Conservation (phyloP, 352 stramenopile genomes). For the Phytophthora agathidicida region DNA sequence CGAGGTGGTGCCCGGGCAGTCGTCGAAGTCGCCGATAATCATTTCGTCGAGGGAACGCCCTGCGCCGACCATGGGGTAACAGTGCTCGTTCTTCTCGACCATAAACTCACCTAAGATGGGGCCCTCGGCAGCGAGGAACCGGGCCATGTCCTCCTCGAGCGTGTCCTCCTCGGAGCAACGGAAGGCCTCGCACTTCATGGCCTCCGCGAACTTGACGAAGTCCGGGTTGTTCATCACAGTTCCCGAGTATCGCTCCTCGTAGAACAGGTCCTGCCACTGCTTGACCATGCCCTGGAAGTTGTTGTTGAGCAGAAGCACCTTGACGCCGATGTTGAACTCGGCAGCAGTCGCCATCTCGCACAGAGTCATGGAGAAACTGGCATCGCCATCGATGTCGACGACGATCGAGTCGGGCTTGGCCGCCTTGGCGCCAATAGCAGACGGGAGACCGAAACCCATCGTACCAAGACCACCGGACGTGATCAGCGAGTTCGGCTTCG, state of each 20-base stretch:
- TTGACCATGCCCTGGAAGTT: slow-evolving; percentile 98
- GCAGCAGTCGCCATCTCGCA: slow-evolving; percentile 96
- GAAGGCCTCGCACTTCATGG: slow-evolving; percentile 94
- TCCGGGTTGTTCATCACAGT: slow-evolving; percentile 94
- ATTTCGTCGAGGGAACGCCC: slow-evolving; percentile 93
- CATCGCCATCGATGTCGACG: slow-evolving; percentile 95
- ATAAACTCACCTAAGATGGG: slow-evolving; percentile 95
- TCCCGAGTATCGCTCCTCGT: slow-evolving; percentile 93
- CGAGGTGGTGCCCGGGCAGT: slow-evolving; percentile 92
- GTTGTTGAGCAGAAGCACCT: slow-evolving; percentile 97
- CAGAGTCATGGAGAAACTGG: slow-evolving; percentile 97
- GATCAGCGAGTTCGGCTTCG: slow-evolving; percentile 93
- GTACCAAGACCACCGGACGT: slow-evolving; percentile 94
- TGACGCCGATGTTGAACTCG: slow-evolving; percentile 94
- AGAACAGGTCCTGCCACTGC: slow-evolving; percentile 98
- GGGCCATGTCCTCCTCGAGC: slow-evolving; percentile 90
- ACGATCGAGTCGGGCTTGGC: slow-evolving; percentile 87
- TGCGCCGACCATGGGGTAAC: slow-evolving; percentile 94
- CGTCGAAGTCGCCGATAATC: slow-evolving; percentile 96
- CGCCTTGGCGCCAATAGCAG: slow-evolving; percentile 94
- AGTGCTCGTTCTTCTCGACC: slow-evolving; percentile 95
- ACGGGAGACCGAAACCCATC: slow-evolving; percentile 95
- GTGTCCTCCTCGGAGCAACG: slow-evolving; percentile 91
- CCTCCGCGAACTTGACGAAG: slow-evolving; percentile 93
- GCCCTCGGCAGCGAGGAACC: slow-evolving; percentile 93